Conservation (phyloP, 176 grass and related monocot species). For the Pharus latifolius region DNA sequence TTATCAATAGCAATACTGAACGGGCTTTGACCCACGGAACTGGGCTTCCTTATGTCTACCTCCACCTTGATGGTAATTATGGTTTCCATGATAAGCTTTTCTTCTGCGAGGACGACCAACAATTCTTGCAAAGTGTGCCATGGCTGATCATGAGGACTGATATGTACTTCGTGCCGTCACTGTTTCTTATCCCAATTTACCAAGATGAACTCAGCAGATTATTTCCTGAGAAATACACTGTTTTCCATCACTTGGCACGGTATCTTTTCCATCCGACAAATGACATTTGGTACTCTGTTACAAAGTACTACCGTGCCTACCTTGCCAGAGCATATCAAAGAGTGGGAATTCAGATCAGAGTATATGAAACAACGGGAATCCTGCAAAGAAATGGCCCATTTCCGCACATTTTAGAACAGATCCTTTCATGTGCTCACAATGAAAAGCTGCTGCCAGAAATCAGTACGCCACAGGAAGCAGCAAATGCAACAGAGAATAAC, state of each 20-base stretch:
- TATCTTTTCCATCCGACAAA: conserved; percentile 69
- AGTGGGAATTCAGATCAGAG: conserved; percentile 57
- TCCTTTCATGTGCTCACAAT: conserved; percentile 50
- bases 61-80: conserved; percentile 47
- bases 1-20: conserved; percentile 14
- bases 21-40: conserved; percentile 14
- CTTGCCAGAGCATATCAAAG: conserved; percentile 44
- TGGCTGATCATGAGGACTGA: conserved; percentile 65
- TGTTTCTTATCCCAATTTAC: conserved; percentile 55
- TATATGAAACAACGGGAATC: conserved; percentile 35
- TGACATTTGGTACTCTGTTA: conserved; percentile 51
- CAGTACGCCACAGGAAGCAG: conserved; percentile 4
- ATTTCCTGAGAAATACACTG: conserved; percentile 60
- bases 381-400: conserved; percentile 35
- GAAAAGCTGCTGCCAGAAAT: conserved; percentile 42
- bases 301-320: conserved; percentile 38
- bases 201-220: conserved; percentile 43
- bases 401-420: conserved; percentile 45
- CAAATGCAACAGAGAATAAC: background rate
- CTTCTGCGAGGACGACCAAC: conserved; percentile 65
- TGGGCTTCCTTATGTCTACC: conserved; percentile 32
- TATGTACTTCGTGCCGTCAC: conserved; percentile 51
- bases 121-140: conserved; percentile 40
- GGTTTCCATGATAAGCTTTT: conserved; percentile 52
- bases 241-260: conserved; percentile 67